These are phyloP conservation scores for Scheffersomyces coipomensis DNA, from an alignment of 805 yeast genomes.

Conservation along the genomic window DNA sequence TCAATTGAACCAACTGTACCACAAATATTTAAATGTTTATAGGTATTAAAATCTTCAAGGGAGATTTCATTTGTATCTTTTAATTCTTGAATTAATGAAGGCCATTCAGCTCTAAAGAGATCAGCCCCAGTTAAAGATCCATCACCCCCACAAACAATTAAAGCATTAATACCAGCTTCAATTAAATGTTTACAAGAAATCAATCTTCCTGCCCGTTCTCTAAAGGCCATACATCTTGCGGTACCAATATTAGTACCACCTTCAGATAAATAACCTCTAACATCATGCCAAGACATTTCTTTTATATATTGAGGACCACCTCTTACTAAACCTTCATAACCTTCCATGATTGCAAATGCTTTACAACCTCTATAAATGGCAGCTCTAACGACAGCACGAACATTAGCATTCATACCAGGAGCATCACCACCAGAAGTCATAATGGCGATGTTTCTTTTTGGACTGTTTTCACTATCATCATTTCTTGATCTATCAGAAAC, in stretches of 20 bases:
- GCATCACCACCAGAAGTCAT: conserved; percentile 99
- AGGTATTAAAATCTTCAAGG: conserved; percentile 54
- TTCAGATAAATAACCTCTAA: conserved; percentile 85
- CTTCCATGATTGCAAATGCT: conserved; percentile 88
- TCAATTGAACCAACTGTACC: conserved; percentile 97
- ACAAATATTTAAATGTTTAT: conserved; percentile 76
- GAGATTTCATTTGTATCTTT: conserved; percentile 55
- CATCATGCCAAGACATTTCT: conserved; percentile 90
- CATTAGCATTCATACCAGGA: conserved; percentile 97
- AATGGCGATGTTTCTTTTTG: conserved; percentile 71
- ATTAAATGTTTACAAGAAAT: conserved; percentile 83
- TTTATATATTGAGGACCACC: conserved; percentile 76
- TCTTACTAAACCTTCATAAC: conserved; percentile 86
- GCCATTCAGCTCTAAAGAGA: conserved; percentile 92
- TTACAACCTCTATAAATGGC: conserved; percentile 88
- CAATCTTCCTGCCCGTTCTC: conserved; percentile 81
- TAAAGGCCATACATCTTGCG: conserved; percentile 85
- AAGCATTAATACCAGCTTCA: conserved; percentile 85
- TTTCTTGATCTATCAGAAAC: conserved; percentile 15
- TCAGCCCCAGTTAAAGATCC: conserved; percentile 99
- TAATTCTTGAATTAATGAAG: conserved; percentile 75
- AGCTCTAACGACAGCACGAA: conserved; percentile 91
- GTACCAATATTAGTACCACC: conserved; percentile 98
- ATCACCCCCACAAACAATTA: conserved; percentile 97
- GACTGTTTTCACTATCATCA: conserved; percentile 1